These are phyloP conservation scores for Lecanicillium sp. DNA, from an alignment of 2,329 filamentous ascomycete genomes.

Conservation along the genomic window DNA sequence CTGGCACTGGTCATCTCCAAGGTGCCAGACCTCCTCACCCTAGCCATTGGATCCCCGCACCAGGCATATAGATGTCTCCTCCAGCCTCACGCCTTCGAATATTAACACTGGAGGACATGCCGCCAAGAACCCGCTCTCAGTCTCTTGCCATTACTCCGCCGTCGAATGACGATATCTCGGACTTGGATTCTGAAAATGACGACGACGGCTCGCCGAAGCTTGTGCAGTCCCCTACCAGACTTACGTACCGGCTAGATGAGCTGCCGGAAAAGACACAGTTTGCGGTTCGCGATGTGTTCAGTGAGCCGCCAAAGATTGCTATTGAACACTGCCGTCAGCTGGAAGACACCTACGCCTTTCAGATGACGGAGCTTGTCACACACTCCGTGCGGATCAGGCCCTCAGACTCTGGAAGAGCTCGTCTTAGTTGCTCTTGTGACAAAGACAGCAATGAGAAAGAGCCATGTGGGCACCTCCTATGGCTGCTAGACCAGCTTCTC, in stretches of 20 bases:
- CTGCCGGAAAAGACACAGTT: slow-evolving; percentile 29
- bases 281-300: slow-evolving; percentile 36
- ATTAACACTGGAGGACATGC: slow-evolving; percentile 5
- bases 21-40: slow-evolving; percentile 1
- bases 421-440: slow-evolving; percentile 39
- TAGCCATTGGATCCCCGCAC: no score
- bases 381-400: slow-evolving; percentile 43
- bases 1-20: not conserved
- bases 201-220: slow-evolving; percentile 22
- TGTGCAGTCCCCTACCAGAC: slow-evolving; percentile 30
- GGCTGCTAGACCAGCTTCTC: slow-evolving; percentile 46
- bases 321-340: slow-evolving; percentile 42
- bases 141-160: not conserved
- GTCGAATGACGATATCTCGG: slow-evolving; percentile 13
- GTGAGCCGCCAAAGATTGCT: slow-evolving; percentile 39
- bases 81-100: slow-evolving; percentile 1
- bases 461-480: slow-evolving; percentile 45
- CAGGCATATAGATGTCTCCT: not conserved
- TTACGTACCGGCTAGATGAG: slow-evolving; percentile 32
- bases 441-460: slow-evolving; percentile 16
- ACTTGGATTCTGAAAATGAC: slow-evolving; percentile 18
- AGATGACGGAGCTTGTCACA: slow-evolving; percentile 47
- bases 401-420: slow-evolving; percentile 28
- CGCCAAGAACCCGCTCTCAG: slow-evolving; percentile 2
- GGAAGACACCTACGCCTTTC: slow-evolving; percentile 44